Evolutionary conservation across 169 alveolate genomes (phyloP).

Genomic region (Cryptosporidium xiaoi): DNA sequence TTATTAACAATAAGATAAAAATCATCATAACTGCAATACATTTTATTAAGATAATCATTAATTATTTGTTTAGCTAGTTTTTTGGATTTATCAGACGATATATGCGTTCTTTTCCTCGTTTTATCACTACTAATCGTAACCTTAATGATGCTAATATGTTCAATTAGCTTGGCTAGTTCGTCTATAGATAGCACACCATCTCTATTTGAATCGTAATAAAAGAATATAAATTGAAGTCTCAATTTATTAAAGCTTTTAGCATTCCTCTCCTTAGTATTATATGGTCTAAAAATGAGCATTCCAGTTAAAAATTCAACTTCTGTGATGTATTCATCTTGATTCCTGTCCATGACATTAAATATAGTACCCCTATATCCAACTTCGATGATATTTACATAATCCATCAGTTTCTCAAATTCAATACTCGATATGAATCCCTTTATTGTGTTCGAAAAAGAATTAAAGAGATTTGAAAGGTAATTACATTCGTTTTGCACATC

Average conservation of each 20-base stretch:
- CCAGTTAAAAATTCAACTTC: conserved; percentile 56
- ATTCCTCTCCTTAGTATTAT: conserved; percentile 9
- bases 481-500: conserved; percentile 56
- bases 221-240: conserved; percentile 44
- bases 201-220: conserved; percentile 54
- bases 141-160: conserved; percentile 63
- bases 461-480: conserved; percentile 23
- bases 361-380: conserved; percentile 61
- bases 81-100: conserved; percentile 29
- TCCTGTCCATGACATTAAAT: conserved; percentile 52
- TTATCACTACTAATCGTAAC: conserved; percentile 22
- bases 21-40: conserved; percentile 47
- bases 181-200: conserved; percentile 47
- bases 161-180: conserved; percentile 48
- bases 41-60: conserved; percentile 34
- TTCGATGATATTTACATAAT: conserved; percentile 50
- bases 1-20: conserved; percentile 26
- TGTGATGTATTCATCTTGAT: conserved; percentile 59
- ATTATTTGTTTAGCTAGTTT: conserved; percentile 33
- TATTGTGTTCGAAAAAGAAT: conserved; percentile 35
- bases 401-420: conserved; percentile 56
- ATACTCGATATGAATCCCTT: conserved; percentile 42
- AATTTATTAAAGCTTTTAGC: conserved; percentile 24
- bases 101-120: conserved; percentile 21
- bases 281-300: conserved; percentile 60